Conservation (phyloP, 192 early-diverging fungal genomes). For the Chytriomyces sp. region DNA sequence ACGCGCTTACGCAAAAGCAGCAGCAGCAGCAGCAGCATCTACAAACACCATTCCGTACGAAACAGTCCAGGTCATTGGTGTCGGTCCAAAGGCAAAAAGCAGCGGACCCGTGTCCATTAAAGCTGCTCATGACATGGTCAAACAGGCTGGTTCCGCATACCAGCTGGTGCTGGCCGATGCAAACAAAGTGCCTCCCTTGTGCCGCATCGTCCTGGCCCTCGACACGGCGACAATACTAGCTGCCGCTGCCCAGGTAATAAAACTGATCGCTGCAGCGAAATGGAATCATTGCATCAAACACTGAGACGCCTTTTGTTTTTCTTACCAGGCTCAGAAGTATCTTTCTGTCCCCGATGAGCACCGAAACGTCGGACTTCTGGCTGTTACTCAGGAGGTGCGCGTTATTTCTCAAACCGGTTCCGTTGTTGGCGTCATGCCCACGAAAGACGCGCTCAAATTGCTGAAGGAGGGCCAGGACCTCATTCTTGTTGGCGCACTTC, state of each 20-base stretch:
- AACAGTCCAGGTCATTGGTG: not conserved
- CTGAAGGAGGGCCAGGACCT: not conserved
- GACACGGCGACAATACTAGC: too few species aligned
- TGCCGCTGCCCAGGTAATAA: too few species aligned
- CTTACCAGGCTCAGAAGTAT: too few species aligned
- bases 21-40: too few species aligned
- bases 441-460: not conserved
- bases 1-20: too few species aligned
- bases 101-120: not conserved
- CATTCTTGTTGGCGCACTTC: not conserved
- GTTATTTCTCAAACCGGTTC: too few species aligned
- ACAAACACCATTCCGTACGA: not conserved
- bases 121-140: not conserved
- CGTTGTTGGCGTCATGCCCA: not conserved
- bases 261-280: too few species aligned
- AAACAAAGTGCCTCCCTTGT: not conserved
- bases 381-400: too few species aligned
- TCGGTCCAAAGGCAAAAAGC: not conserved
- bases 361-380: too few species aligned
- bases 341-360: too few species aligned
- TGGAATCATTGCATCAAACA: too few species aligned
- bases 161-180: not conserved
- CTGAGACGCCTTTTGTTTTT: too few species aligned
- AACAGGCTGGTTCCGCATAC: not conserved
- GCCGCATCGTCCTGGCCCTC: not conserved